Percentiles rank a stretch among this genome's conserved stretches.
Conservation (phyloP, 2,329 filamentous ascomycete genomes). For the Diaporthe citri region DNA sequence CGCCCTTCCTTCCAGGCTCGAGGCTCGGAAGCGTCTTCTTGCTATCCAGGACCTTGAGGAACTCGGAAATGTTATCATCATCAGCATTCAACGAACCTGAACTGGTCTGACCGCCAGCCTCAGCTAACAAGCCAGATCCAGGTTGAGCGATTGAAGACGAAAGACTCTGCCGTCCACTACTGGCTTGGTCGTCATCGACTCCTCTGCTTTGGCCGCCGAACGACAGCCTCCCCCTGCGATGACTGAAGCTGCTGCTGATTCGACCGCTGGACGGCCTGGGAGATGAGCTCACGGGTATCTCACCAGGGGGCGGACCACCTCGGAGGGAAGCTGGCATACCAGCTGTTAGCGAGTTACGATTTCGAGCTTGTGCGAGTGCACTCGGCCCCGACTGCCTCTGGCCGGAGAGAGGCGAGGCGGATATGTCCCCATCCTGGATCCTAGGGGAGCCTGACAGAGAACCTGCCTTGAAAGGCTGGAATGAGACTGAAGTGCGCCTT, state of each 20-base stretch:
- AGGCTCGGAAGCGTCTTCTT: constrained; percentile 90
- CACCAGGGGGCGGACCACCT: constrained; percentile 72
- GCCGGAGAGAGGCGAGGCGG: constrained; percentile 68
- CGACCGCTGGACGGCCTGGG: constrained; percentile 84
- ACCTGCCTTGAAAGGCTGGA: constrained; percentile 96
- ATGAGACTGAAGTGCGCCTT: constrained; percentile 86
- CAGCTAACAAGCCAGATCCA: constrained; percentile 83
- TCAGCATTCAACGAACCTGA: constrained; percentile 79
- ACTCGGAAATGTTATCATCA: constrained; percentile 93
- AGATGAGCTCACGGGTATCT: constrained; percentile 78
- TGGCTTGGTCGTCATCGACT: constrained; percentile 78
- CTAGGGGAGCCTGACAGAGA: constrained; percentile 90
- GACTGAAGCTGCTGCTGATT: constrained; percentile 95
- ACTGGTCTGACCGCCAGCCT: constrained; percentile 74
- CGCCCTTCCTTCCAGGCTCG: constrained; percentile 74
- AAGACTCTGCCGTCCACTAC: constrained; percentile 84
- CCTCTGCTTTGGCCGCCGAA: constrained; percentile 78
- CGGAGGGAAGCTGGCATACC: constrained; percentile 81
- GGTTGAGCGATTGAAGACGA: constrained; percentile 78
- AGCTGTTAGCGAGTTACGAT: constrained; percentile 79
- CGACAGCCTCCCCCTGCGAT: constrained; percentile 83
- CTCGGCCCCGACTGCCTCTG: constrained; percentile 61
- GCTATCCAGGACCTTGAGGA: constrained; percentile 88
- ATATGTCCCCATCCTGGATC: constrained; percentile 62
- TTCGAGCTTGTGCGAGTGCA: constrained; percentile 70